A percentile compares a stretch with the other conserved stretches of the same genome.
phyloP scores from a whole-genome alignment of 2,329 filamentous ascomycete species.

The Ceratocystis papillata region DNA sequence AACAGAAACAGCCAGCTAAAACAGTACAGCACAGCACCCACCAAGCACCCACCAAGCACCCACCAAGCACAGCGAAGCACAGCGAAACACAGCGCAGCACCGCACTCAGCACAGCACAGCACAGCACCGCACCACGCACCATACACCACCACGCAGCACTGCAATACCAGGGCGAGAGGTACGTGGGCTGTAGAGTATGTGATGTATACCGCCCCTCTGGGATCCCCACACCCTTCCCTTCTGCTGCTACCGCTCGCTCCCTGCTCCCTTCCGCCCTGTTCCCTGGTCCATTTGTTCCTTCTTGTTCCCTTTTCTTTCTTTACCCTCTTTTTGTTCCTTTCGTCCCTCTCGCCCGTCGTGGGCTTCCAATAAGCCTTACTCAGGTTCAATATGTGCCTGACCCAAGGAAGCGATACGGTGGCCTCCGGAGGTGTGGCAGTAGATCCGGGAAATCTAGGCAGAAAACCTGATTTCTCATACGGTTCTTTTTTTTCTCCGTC shows the following conservation, averaged over 20 bases:
- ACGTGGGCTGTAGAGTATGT: too few species aligned
- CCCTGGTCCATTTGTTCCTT: too few species aligned
- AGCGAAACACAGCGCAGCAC: too few species aligned
- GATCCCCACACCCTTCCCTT: too few species aligned
- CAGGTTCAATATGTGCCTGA: not conserved
- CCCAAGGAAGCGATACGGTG: not conserved
- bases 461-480: constrained; percentile 3
- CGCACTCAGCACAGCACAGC: too few species aligned
- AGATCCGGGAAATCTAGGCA: not conserved
- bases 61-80: not conserved
- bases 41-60: too few species aligned
- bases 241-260: too few species aligned
- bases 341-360: too few species aligned
- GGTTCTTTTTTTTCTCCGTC: not conserved
- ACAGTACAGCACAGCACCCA: not conserved
- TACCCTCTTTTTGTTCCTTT: not conserved
- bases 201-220: too few species aligned
- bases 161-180: too few species aligned
- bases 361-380: not conserved
- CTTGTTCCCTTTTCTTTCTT: too few species aligned
- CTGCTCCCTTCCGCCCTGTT: too few species aligned
- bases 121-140: not conserved
- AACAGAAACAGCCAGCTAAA: not conserved
- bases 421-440: not conserved
- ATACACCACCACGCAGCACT: not conserved